phyloP scores from a whole-genome alignment of 306 rosid species.

The Abrus pulchellus region DNA sequence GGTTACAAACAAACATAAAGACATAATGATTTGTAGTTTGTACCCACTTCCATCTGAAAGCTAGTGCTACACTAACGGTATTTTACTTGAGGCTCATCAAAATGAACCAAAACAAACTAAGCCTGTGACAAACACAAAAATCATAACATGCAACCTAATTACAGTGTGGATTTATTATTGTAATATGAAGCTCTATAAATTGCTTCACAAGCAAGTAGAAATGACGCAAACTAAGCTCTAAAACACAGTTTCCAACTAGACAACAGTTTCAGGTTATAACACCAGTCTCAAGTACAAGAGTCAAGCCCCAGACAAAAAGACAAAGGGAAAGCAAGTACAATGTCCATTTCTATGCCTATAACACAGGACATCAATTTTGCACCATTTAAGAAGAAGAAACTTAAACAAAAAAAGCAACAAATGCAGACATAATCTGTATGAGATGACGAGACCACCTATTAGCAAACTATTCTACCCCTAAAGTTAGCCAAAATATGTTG shows the following conservation, averaged over 20 bases:
- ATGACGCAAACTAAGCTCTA: constrained; percentile 13
- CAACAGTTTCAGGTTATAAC: neutral
- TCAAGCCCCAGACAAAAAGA: neutral
- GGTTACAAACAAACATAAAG: constrained; percentile 18
- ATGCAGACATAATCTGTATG: neutral
- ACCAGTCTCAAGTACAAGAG: too few relatives aligned
- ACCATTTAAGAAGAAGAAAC: neutral
- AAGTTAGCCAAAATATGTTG: neutral
- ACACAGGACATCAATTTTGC: constrained; percentile 5
- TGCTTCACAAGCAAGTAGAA: constrained; percentile 11
- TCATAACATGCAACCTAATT: neutral
- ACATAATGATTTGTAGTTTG: constrained; percentile 10
- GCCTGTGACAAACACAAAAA: constrained; percentile 5
- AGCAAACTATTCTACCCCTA: neutral
- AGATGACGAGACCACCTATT: neutral
- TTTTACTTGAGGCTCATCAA: neutral
- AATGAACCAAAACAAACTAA: constrained; percentile 22
- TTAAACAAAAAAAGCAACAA: neutral
- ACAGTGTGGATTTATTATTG: neutral
- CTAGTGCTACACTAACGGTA: neutral
- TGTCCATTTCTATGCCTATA: neutral
- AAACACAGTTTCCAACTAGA: neutral
- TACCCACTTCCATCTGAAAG: constrained; percentile 25
- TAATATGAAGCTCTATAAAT: neutral
- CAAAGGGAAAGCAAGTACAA: neutral